Percentiles rank a stretch among this genome's conserved stretches.
Evolutionary conservation across 169 alveolate species (phyloP).

Genomic region (Fabrea salina): DNA sequence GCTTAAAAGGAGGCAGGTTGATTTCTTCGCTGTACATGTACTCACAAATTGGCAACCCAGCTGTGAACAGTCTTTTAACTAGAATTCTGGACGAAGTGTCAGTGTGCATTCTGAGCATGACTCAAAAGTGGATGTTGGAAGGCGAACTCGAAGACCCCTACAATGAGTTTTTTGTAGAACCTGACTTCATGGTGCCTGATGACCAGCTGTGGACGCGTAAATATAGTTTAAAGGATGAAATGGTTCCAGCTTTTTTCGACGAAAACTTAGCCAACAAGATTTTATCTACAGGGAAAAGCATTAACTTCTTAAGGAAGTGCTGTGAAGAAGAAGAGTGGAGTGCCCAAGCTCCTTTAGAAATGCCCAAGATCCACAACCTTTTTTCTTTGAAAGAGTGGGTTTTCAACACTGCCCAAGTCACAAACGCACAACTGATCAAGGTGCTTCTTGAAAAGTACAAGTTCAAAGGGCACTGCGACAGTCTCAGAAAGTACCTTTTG

Average conservation of each 20-base stretch:
- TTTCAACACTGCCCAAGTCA: slow-evolving; percentile 57
- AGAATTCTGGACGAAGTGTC: slow-evolving; percentile 67
- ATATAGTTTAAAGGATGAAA: slow-evolving; percentile 59
- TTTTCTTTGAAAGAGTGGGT: slow-evolving; percentile 55
- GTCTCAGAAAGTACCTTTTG: slow-evolving; percentile 68
- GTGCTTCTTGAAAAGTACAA: slow-evolving; percentile 58
- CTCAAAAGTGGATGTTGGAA: slow-evolving; percentile 72
- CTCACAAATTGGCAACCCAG: slow-evolving; percentile 51
- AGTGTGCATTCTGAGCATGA: slow-evolving; percentile 62
- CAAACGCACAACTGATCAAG: slow-evolving; percentile 58
- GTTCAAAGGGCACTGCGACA: slow-evolving; percentile 58
- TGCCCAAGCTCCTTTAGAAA: slow-evolving; percentile 46
- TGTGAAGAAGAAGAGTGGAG: slow-evolving; percentile 76
- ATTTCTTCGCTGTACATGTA: slow-evolving; percentile 61
- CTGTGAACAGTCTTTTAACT: slow-evolving; percentile 43
- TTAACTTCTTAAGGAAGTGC: slow-evolving; percentile 71
- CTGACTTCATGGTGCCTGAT: slow-evolving; percentile 53
- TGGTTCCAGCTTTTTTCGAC: slow-evolving; percentile 76
- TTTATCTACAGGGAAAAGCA: slow-evolving; percentile 73
- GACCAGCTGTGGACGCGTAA: slow-evolving; percentile 71
- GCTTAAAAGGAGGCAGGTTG: slow-evolving; percentile 66
- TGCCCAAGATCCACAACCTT: slow-evolving; percentile 39
- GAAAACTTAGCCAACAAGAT: slow-evolving; percentile 63
- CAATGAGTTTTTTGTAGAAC: slow-evolving; percentile 73
- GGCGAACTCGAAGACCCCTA: slow-evolving; percentile 54